Evolutionary conservation across 164 flowering plant genomes (phyloP).

Genomic region (Aristolochia fimbriata): DNA sequence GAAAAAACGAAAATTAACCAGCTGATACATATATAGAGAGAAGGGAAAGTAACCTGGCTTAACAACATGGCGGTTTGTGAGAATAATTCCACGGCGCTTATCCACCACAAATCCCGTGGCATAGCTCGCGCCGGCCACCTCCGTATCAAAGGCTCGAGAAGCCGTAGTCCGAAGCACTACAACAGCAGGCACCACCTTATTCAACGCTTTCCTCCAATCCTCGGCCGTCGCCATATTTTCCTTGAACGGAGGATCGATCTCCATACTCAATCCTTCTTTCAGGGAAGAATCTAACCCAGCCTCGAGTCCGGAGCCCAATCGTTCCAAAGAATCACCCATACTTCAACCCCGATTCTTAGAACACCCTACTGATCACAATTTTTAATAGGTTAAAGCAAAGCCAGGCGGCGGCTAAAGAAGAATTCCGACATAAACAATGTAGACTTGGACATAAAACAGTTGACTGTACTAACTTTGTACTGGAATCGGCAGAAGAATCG

Average conservation of each 20-base stretch:
- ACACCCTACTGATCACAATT: background rate
- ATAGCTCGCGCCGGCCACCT: constrained; percentile 71
- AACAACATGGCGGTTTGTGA: constrained; percentile 94
- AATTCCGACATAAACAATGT: no score
- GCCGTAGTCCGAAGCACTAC: constrained; percentile 87
- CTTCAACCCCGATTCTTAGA: background rate
- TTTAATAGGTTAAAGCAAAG: background rate
- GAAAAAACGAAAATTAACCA: background rate
- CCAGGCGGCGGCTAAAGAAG: no score
- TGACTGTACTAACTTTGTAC: no score
- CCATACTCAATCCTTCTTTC: constrained; percentile 74
- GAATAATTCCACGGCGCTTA: constrained; percentile 79
- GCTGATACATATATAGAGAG: background rate
- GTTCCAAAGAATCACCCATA: constrained; percentile 52
- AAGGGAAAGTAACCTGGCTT: constrained; percentile 50
- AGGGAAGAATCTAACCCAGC: constrained; percentile 25
- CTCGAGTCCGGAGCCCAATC: constrained; percentile 41
- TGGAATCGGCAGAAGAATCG: no score
- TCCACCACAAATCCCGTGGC: constrained; percentile 96
- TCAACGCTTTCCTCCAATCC: constrained; percentile 83
- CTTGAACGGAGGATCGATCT: constrained; percentile 64
- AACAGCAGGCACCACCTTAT: constrained; percentile 85
- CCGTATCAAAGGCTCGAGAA: constrained; percentile 86
- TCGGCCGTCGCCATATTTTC: constrained; percentile 66
- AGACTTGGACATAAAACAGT: no score